phyloP scores from a whole-genome alignment of 1,284 basidiomycete species.

The Erythrobasidium hasegawianum region DNA sequence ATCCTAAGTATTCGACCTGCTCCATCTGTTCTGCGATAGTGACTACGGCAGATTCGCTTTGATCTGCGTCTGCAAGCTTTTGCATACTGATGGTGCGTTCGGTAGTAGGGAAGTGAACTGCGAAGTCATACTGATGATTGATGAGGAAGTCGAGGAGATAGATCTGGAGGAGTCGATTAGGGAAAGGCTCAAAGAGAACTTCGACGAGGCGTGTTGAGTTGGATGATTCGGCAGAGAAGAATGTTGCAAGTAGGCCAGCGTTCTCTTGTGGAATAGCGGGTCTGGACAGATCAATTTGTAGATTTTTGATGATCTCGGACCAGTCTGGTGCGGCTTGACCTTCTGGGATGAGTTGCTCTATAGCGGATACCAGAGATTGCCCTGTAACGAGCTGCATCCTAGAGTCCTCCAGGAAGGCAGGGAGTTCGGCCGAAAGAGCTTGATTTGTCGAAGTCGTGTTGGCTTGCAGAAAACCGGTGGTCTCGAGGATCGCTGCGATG shows the following conservation, averaged over 20 bases:
- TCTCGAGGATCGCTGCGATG: conserved; percentile 59
- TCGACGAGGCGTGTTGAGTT: neutral
- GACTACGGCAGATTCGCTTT: neutral
- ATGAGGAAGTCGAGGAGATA: conserved; percentile 6
- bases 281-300: neutral
- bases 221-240: conserved; percentile 1
- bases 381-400: neutral
- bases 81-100: neutral
- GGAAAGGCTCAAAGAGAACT: neutral
- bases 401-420: conserved; percentile 8
- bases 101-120: neutral
- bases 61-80: neutral
- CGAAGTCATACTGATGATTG: conserved; percentile 1
- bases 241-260: neutral
- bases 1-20: conserved; percentile 81
- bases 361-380: neutral
- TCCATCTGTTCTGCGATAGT: conserved; percentile 48
- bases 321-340: neutral
- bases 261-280: conserved; percentile 1
- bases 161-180: neutral
- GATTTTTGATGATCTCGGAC: conserved; percentile 49
- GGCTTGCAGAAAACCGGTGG: conserved; percentile 55
- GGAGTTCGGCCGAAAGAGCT: conserved; percentile 38
- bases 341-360: neutral
- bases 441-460: conserved; percentile 33